Evolutionary conservation across 75 land plant species (phyloP), one percentile per base, ranked within the genome.

Genomic region (Pinus albicaulis): DNA sequence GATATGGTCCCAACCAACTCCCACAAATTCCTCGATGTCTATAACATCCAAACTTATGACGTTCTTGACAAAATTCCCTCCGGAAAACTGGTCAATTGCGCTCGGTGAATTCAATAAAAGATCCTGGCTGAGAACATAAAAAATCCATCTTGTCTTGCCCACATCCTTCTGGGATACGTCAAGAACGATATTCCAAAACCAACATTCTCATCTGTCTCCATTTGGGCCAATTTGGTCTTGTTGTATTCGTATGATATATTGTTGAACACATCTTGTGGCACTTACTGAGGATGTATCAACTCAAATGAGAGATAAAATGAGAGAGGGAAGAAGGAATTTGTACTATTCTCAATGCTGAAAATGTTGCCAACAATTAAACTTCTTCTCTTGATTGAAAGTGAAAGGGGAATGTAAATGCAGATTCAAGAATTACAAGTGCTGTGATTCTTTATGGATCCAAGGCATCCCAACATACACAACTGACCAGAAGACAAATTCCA

Each of bases 381-480:
- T n/a, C n/a, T n/a, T n/a, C n/a, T n/a, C n/a, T n/a, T n/a, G n/a
- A n/a, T n/a, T n/a, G n/a, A n/a, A n/a, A n/a, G n/a, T n/a, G n/a
- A n/a, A n/a, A n/a, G n/a, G n/a, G n/a, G n/a, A n/a, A n/a, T n/a
- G n/a, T n/a, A n/a, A n/a, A n/a, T n/a, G n/a, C n/a, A n/a, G n/a
- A n/a, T n/a, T n/a, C n/a, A n/a, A n/a, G n/a, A n/a, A n/a, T n/a
- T n/a, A n/a, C 90, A 88, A 23, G 16, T 34, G 70, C n/a, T 61
- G 19, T 57, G 69, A 71, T 31, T 56, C 53, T 71, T 58, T 3
- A 55, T 25, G 14, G 52, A 61, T 23, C 82, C 82, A 53, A 83
- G 77, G 72, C 94, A 92, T 56, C 90, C 94, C 71, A 92, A 81
- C 94, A 92, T 89, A 79, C 94, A 92, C 15, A 89, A 86, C 77